Percentiles rank a stretch among this genome's conserved stretches.
Conservation (phyloP, 768 basidiomycete species). For the Albatrellus ellisii region DNA sequence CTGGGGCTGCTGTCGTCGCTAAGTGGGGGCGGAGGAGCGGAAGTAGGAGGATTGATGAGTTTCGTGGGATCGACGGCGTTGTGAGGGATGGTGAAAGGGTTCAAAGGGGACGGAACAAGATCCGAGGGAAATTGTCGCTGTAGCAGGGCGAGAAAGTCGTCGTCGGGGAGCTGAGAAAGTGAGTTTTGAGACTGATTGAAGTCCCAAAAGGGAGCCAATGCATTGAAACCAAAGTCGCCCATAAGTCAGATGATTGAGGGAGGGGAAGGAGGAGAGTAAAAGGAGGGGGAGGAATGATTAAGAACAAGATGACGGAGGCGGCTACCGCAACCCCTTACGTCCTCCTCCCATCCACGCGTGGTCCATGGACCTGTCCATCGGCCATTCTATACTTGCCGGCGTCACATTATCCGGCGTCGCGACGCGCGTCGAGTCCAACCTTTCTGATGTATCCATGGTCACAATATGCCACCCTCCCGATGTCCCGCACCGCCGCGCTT, state of each 20-base stretch:
- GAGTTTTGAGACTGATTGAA: conserved; percentile 32
- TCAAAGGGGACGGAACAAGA: conserved; percentile 11
- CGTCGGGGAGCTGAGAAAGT: conserved; percentile 56
- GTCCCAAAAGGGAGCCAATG: conserved; percentile 51
- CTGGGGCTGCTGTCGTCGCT: conserved; percentile 70
- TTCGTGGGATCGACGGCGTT: conserved; percentile 48
- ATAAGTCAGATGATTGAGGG: background rate
- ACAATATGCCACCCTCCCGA: too few relatives aligned
- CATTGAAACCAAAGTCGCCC: conserved; percentile 19
- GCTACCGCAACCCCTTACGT: too few relatives aligned
- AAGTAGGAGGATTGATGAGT: conserved; percentile 35
- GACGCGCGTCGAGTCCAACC: too few relatives aligned
- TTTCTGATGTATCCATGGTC: too few relatives aligned
- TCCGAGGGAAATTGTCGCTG: conserved; percentile 56
- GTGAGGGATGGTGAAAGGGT: conserved; percentile 18
- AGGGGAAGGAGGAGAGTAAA: background rate
- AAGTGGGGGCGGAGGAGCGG: conserved; percentile 46
- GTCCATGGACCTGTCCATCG: too few relatives aligned
- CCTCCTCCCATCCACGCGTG: too few relatives aligned
- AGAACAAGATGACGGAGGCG: background rate
- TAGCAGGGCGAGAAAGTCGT: conserved; percentile 65
- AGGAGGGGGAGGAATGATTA: background rate
- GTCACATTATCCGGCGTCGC: too few relatives aligned
- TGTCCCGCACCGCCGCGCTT: too few relatives aligned
- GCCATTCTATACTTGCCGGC: too few relatives aligned